These are phyloP conservation scores for Funneliformis geosporum DNA, from an alignment of 192 early-diverging fungal genomes.

Conservation along the genomic window DNA sequence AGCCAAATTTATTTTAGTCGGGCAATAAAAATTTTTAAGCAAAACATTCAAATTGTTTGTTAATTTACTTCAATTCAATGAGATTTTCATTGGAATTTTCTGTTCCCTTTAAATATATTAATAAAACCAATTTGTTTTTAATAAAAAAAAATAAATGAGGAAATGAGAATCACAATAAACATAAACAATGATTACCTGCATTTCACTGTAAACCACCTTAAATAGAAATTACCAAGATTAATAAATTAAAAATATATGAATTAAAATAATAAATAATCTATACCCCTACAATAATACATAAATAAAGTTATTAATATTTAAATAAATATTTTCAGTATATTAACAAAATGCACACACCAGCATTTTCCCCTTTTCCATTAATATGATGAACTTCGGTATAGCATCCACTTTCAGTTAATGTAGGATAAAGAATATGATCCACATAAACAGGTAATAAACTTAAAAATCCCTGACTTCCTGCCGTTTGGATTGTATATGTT, in stretches of 20 bases:
- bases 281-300: too few species aligned
- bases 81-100: slow-evolving; percentile 50
- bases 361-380: slow-evolving; percentile 64
- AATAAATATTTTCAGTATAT: too few species aligned
- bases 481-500: slow-evolving; percentile 60
- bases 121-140: too few species aligned
- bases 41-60: too few species aligned
- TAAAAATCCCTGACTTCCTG: slow-evolving; percentile 60
- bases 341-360: too few species aligned
- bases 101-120: slow-evolving; percentile 44
- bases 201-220: slow-evolving; percentile 66
- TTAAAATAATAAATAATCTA: too few species aligned
- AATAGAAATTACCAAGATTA: too few species aligned
- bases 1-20: not conserved
- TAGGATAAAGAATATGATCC: slow-evolving; percentile 66
- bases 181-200: slow-evolving; percentile 50
- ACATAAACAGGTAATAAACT: slow-evolving; percentile 61
- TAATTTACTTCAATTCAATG: slow-evolving; percentile 42
- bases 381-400: slow-evolving; percentile 65
- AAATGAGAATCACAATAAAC: too few species aligned
- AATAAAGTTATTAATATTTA: too few species aligned
- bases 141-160: too few species aligned
- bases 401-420: slow-evolving; percentile 57
- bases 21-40: too few species aligned
- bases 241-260: too few species aligned